These are phyloP conservation scores for Ogataea glucozyma DNA, from an alignment of 805 yeast species.

Conservation along the genomic window DNA sequence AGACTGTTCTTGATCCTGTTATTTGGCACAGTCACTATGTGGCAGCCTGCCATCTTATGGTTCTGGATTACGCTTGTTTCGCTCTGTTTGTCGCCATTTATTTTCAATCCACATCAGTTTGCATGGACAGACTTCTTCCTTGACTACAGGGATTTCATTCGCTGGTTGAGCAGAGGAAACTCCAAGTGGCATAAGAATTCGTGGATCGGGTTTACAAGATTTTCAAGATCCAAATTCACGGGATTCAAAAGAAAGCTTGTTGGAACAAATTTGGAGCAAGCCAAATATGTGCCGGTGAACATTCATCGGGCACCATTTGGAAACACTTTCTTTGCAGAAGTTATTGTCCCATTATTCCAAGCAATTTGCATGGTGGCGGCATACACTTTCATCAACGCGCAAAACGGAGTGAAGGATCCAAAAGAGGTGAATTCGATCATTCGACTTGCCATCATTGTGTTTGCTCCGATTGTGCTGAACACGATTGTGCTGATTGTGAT, in stretches of 20 bases:
- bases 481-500: slow-evolving; percentile 33
- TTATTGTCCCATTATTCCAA: slow-evolving; percentile 68
- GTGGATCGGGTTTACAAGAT: slow-evolving; percentile 76
- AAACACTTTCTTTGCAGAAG: slow-evolving; percentile 78
- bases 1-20: slow-evolving; percentile 66
- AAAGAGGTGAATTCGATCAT: slow-evolving; percentile 56
- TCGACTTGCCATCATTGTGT: slow-evolving; percentile 55
- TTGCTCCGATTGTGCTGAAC: slow-evolving; percentile 51
- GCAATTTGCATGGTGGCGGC: slow-evolving; percentile 71
- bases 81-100: slow-evolving; percentile 49
- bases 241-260: slow-evolving; percentile 77
- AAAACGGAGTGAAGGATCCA: slow-evolving; percentile 70
- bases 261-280: slow-evolving; percentile 35
- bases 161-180: slow-evolving; percentile 86
- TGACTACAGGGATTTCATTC: slow-evolving; percentile 49
- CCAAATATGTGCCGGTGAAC: slow-evolving; percentile 39
- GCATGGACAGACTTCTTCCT: slow-evolving; percentile 47
- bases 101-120: slow-evolving; percentile 58
- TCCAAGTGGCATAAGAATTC: slow-evolving; percentile 64
- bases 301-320: slow-evolving; percentile 75
- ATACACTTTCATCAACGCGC: slow-evolving; percentile 80
- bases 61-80: slow-evolving; percentile 52
- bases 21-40: slow-evolving; percentile 78
- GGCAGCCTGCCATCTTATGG: slow-evolving; percentile 72
- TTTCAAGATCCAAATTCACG: slow-evolving; percentile 83